Evolutionary conservation across 1,139 yeast genomes (phyloP).

Genomic region (Suhomyces chickasaworum): DNA sequence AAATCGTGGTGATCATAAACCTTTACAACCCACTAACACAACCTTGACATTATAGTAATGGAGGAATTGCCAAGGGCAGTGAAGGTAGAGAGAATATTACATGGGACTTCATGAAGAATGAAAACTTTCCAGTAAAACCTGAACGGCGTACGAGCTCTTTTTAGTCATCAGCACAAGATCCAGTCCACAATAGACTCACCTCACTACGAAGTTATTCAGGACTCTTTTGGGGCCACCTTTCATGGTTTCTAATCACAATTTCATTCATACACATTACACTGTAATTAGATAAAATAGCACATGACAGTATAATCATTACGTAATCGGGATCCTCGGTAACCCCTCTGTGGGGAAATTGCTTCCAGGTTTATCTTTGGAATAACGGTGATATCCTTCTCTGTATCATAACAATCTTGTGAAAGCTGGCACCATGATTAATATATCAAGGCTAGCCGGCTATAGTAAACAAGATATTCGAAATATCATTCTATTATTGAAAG

Average conservation of each 20-base stretch:
- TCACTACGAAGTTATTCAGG: no score
- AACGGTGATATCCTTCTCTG: neutral
- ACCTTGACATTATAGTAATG: no score
- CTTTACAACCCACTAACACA: neutral
- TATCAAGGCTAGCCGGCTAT: constrained; percentile 40
- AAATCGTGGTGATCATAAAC: constrained; percentile 3
- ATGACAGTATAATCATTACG: constrained; percentile 1
- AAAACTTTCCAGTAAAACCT: no score
- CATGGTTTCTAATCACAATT: no score
- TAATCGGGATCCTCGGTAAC: constrained; percentile 4
- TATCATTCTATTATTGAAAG: constrained; percentile 38
- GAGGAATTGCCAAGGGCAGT: no score
- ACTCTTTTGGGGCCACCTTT: no score
- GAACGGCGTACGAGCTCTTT: no score
- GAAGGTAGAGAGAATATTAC: no score
- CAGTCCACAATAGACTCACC: no score
- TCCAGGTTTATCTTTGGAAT: neutral
- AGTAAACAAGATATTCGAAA: constrained; percentile 38
- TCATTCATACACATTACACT: no score
- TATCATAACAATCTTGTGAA: neutral
- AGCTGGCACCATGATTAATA: constrained; percentile 31
- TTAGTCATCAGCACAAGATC: no score
- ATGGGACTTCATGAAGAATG: no score
- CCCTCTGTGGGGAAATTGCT: constrained; percentile 4
- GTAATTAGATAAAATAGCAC: neutral